Percentiles rank a stretch among this genome's conserved stretches.
These are phyloP conservation scores for Chytriomyces sp. DNA, from an alignment of 192 early-diverging fungal species.

Conservation along the genomic window DNA sequence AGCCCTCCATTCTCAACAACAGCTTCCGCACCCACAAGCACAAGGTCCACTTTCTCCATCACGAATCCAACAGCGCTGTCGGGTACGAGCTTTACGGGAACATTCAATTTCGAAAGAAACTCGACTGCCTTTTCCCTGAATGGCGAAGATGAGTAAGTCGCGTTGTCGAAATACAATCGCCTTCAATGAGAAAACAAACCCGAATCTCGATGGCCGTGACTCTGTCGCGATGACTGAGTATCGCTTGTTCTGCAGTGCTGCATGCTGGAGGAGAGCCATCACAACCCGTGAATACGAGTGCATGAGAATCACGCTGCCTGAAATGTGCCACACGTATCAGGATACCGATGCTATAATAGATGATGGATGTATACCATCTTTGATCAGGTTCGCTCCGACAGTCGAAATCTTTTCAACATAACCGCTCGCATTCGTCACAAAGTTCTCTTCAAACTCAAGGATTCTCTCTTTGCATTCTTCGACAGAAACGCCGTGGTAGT, in stretches of 20 bases:
- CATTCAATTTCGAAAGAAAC: conserved; percentile 72
- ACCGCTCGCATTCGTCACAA: conserved; percentile 73
- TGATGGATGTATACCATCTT: conserved; percentile 9
- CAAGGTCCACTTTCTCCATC: conserved; percentile 92
- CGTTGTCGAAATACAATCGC: too few relatives aligned
- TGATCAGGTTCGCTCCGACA: conserved; percentile 19
- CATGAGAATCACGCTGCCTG: conserved; percentile 71
- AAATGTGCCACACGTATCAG: neutral
- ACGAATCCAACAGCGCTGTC: conserved; percentile 90
- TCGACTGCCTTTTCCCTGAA: conserved; percentile 58
- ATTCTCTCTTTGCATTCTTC: conserved; percentile 63
- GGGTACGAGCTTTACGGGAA: conserved; percentile 83
- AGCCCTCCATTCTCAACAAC: conserved; percentile 97
- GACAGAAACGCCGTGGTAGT: conserved; percentile 20
- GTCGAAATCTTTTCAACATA: conserved; percentile 77
- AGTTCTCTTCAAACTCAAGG: conserved; percentile 70
- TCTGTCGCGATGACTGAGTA: conserved; percentile 96
- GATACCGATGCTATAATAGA: neutral
- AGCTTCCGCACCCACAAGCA: conserved; percentile 97
- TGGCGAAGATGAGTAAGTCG: too few relatives aligned
- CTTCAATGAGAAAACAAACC: conserved; percentile 47
- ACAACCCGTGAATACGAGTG: conserved; percentile 97
- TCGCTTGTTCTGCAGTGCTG: conserved; percentile 75
- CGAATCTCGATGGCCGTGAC: conserved; percentile 75
- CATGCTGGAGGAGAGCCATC: conserved; percentile 79